Conservation (phyloP, 345 rosid species). For the Arabidopsis arenosa region DNA sequence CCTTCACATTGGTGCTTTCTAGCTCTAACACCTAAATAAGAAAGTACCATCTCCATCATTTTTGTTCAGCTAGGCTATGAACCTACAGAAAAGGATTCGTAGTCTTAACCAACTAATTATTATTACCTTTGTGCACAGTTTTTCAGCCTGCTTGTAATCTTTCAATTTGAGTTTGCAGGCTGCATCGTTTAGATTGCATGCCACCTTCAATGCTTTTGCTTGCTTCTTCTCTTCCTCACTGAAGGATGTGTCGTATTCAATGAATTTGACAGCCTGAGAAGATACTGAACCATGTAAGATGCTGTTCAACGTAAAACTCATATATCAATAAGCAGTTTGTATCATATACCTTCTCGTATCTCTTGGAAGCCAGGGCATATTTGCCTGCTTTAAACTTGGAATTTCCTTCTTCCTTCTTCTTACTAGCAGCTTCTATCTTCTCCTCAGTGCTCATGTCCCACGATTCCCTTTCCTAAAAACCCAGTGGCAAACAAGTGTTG, state of each 20-base stretch:
- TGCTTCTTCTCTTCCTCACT: slow-evolving; percentile 84
- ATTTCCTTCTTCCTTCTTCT: slow-evolving; percentile 97
- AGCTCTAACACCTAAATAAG: slow-evolving; percentile 63
- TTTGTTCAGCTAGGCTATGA: not conserved
- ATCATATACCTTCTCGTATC: slow-evolving; percentile 82
- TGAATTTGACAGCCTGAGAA: slow-evolving; percentile 74
- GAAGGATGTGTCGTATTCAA: slow-evolving; percentile 80
- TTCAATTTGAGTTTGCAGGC: slow-evolving; percentile 88
- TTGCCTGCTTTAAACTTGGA: slow-evolving; percentile 77
- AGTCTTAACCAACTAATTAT: not conserved
- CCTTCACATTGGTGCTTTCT: slow-evolving; percentile 75
- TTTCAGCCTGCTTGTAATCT: slow-evolving; percentile 81
- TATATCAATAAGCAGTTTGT: not conserved
- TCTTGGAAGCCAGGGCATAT: slow-evolving; percentile 73
- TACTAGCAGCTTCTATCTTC: slow-evolving; percentile 87
- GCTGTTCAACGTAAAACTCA: not conserved
- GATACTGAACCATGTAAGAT: slow-evolving; percentile 21
- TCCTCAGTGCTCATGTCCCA: slow-evolving; percentile 96
- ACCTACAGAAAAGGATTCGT: not conserved
- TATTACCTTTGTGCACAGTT: slow-evolving; percentile 72
- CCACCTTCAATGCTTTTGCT: slow-evolving; percentile 75
- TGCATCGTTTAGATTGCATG: slow-evolving; percentile 86
- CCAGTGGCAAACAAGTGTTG: slow-evolving; percentile 7
- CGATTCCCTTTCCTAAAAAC: slow-evolving; percentile 78
- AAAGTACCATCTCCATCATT: not conserved